phyloP scores from a whole-genome alignment of 2,329 filamentous ascomycete genomes.

The Sporothrix brunneoviolacea region DNA sequence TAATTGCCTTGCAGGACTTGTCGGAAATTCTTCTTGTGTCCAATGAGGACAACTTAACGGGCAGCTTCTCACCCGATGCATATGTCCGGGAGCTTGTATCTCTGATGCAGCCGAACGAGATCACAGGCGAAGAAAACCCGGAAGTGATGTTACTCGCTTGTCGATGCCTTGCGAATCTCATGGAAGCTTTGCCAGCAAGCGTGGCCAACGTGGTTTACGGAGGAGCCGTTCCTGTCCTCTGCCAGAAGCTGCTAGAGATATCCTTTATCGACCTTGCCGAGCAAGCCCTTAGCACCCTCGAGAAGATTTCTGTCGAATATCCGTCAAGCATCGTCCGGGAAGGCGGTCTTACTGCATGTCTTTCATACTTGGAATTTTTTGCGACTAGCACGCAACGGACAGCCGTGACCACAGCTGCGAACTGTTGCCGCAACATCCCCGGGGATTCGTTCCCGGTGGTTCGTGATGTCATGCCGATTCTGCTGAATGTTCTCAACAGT shows the following conservation, averaged over 20 bases:
- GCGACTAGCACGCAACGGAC: constrained; percentile 94
- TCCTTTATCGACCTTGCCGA: constrained; percentile 96
- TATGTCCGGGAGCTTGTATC: constrained; percentile 91
- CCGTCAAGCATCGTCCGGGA: constrained; percentile 92
- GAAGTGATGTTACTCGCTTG: constrained; percentile 97
- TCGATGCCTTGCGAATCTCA: constrained; percentile 89
- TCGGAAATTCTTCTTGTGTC: constrained; percentile 91
- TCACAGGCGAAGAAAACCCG: constrained; percentile 76
- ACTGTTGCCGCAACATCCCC: constrained; percentile 95
- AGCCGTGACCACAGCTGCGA: constrained; percentile 93
- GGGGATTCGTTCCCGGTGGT: constrained; percentile 90
- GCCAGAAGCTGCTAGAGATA: constrained; percentile 91
- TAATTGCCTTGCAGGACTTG: constrained; percentile 87
- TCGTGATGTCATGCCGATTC: constrained; percentile 90
- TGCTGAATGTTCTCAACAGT: constrained; percentile 83
- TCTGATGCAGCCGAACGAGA: constrained; percentile 86
- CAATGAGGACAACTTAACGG: constrained; percentile 92
- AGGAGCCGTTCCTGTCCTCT: constrained; percentile 89
- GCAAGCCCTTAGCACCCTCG: constrained; percentile 89
- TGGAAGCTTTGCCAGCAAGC: constrained; percentile 91
- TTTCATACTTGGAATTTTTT: constrained; percentile 96
- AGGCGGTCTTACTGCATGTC: constrained; percentile 88
- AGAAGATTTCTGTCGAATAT: constrained; percentile 96
- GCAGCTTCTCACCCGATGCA: constrained; percentile 87
- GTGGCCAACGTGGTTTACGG: constrained; percentile 95